Evolutionary conservation across 2,329 filamentous ascomycete species (phyloP), one percentile per base, ranked within the genome.

Genomic region (Claviceps citrina): DNA sequence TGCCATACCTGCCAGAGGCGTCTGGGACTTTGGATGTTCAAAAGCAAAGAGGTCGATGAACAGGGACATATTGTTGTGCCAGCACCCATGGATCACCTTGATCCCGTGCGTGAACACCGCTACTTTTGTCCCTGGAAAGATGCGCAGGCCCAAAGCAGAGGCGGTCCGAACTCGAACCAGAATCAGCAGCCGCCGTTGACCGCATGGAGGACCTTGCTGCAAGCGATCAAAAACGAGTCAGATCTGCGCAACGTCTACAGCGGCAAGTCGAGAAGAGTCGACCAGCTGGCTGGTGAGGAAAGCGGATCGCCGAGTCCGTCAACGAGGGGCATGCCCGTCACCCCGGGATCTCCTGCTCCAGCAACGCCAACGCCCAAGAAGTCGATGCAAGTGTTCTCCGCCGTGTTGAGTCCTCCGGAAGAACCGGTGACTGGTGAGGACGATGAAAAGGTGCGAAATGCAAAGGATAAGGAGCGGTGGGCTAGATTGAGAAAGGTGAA

Each of bases 11-110:
- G 91, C 56, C 82, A 93, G 53, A 78, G 91, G 43, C 77, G 87
- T 1, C 67, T 96, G 0, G 91, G 91, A 0, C 68, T 98, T 2
- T 98, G 91, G 91, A 81, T 98, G 66, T 96, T 93, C 57, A 81
- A 78, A 52, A 79, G 78, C 57, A 86, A 79, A 58, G 73, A 75
- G 50, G 71, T 81, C 24, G 70, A 74, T 43, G 62, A 65, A 1
- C 59, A 62, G 13, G 68, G 67, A 0, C 59, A 68, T 27, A 61
- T 77, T 8, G 58, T 78, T 9, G 66, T 71, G 4, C 69, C 71
- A 1, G 71, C 77, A 3, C 70, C 72, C 1, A 78, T 82, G 68
- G 71, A 74, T 47, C 66, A 73, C 41, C 67, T 91, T 1, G 78
- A 89, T 51, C 75, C 77, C 4, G 60, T 79, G 2, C 68, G 70